Base-by-base conservation (phyloP, 1,284 basidiomycete genomes). In the Xerocomus amazonicus region DNA sequence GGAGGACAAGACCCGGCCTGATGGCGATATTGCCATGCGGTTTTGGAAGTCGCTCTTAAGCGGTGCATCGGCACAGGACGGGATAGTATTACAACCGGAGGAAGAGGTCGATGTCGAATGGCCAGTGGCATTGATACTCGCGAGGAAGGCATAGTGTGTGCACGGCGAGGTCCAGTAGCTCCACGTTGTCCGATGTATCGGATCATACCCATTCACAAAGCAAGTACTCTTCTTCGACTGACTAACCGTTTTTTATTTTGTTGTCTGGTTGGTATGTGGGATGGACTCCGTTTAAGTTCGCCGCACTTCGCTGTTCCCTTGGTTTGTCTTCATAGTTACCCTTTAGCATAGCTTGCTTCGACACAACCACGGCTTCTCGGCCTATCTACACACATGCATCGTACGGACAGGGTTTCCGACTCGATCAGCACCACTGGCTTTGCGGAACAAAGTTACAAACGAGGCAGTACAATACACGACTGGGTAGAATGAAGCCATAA, bases 121-220 rank as follows among this genome's bases (percentile, higher is more conserved):
- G 87, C 87, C 89, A 8, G 58, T 90, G 52, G 84, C 86, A 14
- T 52, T 90, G 53, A 67, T 90, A 31, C 70, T 89, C 53, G 81
- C 72, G n/a, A 73, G 70, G 60, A 72, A 60, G 55, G 51, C 57
- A 1, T 63, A 27, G 35, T 39, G 23, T 28, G 14, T 3, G 19
- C 17, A 37, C 6, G 17, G 13, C 12, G 10, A 9, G 13, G 23
- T 37, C 23, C 36, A 16, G 4, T 37, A 13, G 12, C 23, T 17
- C 17, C 36, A 16, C 23, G 36, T 23, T 31, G 9, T 12, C 8
- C 29, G 29, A 31, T 31, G 6, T 12, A 31, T 31, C 29, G 6
- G 29, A 31, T 31, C 29, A 31, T 31, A 31, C 6, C 29, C 36
- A 39, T 10, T 12, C 19, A 13, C 36, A 12, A 23, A 19, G 19